A percentile compares a stretch with the other conserved stretches of the same genome.
These are phyloP conservation scores for Zygosaccharomyces rouxii DNA, from an alignment of 805 yeast species.

Conservation along the genomic window DNA sequence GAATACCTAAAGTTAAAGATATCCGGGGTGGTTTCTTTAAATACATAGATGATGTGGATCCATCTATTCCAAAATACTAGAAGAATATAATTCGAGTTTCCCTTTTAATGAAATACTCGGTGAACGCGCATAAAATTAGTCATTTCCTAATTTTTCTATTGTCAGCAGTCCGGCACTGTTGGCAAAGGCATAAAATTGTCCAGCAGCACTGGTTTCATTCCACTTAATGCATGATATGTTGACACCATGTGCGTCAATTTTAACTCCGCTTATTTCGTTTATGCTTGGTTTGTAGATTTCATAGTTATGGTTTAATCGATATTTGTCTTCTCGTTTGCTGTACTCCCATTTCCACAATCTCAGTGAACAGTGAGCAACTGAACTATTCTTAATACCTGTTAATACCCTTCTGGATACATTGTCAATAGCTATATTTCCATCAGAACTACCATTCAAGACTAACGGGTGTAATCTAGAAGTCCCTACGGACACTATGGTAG, in stretches of 20 bases:
- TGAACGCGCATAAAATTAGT: neutral
- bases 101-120: neutral
- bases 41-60: conserved; percentile 63
- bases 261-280: conserved; percentile 29
- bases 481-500: conserved; percentile 39
- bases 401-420: conserved; percentile 39
- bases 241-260: conserved; percentile 47
- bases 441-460: conserved; percentile 45
- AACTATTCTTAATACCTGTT: conserved; percentile 34
- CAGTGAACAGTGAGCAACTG: conserved; percentile 29
- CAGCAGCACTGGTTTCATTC: conserved; percentile 47
- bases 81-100: neutral
- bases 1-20: conserved; percentile 52
- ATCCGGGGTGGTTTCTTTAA: conserved; percentile 70
- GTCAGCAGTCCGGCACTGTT: conserved; percentile 34
- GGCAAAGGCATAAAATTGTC: conserved; percentile 42
- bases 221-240: conserved; percentile 50
- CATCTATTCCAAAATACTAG: conserved; percentile 58
- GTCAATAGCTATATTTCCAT: conserved; percentile 43
- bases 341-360: conserved; percentile 41
- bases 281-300: conserved; percentile 33
- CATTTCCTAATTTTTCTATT: conserved; percentile 22
- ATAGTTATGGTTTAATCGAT: conserved; percentile 40
- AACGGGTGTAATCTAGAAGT: conserved; percentile 45
- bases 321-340: conserved; percentile 37